A percentile compares a stretch with the other conserved stretches of the same genome.
These are phyloP conservation scores for Spongospora subterranea DNA, from an alignment of 208 protist species.

Conservation along the genomic window DNA sequence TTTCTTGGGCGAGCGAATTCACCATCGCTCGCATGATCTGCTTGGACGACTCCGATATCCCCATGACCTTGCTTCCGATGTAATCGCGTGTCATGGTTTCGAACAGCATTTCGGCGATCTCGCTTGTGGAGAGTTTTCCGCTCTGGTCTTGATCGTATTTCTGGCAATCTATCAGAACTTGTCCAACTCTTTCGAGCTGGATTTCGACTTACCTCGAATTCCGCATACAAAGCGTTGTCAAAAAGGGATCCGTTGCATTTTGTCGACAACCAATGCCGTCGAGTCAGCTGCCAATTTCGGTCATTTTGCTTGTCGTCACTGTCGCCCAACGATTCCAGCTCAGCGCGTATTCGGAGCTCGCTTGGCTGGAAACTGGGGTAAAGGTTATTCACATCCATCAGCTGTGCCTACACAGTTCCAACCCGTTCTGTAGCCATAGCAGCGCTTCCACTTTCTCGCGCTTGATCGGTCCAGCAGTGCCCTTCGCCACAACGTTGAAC, in stretches of 20 bases:
- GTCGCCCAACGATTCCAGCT: not conserved
- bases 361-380: slow-evolving; percentile 1
- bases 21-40: slow-evolving; percentile 24
- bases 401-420: no score
- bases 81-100: not conserved
- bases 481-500: slow-evolving; percentile 11
- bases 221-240: not conserved
- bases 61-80: not conserved
- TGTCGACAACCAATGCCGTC: not conserved
- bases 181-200: not conserved
- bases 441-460: not conserved
- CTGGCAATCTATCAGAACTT: not conserved
- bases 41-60: not conserved
- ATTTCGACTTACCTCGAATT: not conserved
- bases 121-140: not conserved
- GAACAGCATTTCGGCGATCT: slow-evolving; percentile 29
- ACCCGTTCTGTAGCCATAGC: slow-evolving; percentile 10
- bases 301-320: not conserved
- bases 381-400: no score
- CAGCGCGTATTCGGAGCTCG: not conserved
- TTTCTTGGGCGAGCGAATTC: not conserved
- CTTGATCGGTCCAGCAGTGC: not conserved
- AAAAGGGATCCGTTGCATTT: not conserved
- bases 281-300: not conserved
- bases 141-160: slow-evolving; percentile 41